Percentiles rank a stretch among this genome's conserved stretches.
phyloP scores from a whole-genome alignment of 2,329 filamentous ascomycete species.

The Cladobotryum protrusum region DNA sequence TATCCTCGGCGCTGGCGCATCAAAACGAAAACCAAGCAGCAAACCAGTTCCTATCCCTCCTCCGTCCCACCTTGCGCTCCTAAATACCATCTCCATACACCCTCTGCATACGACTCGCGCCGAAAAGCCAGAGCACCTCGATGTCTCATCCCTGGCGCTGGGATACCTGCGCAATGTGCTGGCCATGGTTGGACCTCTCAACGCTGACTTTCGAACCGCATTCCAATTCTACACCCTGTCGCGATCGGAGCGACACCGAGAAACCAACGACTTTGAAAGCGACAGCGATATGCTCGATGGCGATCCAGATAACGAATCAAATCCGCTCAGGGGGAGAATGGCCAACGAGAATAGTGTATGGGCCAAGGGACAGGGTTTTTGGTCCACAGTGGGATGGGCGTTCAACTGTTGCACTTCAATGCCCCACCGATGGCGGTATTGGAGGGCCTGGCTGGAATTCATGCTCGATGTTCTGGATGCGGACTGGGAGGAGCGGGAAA shows the following conservation, averaged over 20 bases:
- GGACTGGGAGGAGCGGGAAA: slow-evolving; percentile 57
- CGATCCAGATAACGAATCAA: slow-evolving; percentile 41
- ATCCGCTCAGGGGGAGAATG: slow-evolving; percentile 51
- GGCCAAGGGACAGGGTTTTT: slow-evolving; percentile 76
- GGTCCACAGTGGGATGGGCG: slow-evolving; percentile 83
- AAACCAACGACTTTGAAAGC: slow-evolving; percentile 36
- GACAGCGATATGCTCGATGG: slow-evolving; percentile 31
- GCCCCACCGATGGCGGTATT: slow-evolving; percentile 70
- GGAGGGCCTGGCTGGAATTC: slow-evolving; percentile 73
- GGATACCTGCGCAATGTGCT: slow-evolving; percentile 64
- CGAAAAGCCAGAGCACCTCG: slow-evolving; percentile 51
- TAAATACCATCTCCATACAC: slow-evolving; percentile 77
- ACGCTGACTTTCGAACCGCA: slow-evolving; percentile 62
- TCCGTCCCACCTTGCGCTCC: slow-evolving; percentile 65
- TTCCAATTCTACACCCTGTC: slow-evolving; percentile 55
- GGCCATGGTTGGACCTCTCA: slow-evolving; percentile 59
- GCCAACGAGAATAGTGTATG: slow-evolving; percentile 64
- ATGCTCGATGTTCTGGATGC: slow-evolving; percentile 72
- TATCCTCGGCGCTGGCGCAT: slow-evolving; percentile 50
- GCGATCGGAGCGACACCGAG: slow-evolving; percentile 25
- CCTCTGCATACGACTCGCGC: slow-evolving; percentile 72
- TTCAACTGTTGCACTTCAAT: slow-evolving; percentile 79
- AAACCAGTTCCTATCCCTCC: slow-evolving; percentile 59
- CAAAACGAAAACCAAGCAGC: slow-evolving; percentile 18
- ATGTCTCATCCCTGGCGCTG: slow-evolving; percentile 61